Conservation (phyloP, 805 yeast genomes). For the Cyberlindnera saturnus region DNA sequence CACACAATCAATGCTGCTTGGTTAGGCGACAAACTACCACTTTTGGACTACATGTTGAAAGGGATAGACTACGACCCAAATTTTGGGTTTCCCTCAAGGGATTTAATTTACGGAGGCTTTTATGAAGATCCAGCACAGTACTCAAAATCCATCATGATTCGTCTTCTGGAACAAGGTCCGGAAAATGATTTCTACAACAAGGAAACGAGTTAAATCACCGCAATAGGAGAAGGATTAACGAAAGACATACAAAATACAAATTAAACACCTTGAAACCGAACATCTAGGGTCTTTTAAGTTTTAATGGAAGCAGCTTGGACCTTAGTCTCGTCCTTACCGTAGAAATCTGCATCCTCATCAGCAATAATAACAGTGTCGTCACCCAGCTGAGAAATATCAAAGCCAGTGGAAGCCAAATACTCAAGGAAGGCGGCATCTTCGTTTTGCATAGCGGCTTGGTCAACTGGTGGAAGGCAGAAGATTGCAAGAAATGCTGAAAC, state of each 20-base stretch:
- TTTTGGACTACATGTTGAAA: constrained; percentile 7
- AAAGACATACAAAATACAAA: too few species aligned
- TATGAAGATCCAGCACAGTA: constrained; percentile 7
- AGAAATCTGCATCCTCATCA: background rate
- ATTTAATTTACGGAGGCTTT: constrained; percentile 6
- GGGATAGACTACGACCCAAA: constrained; percentile 7
- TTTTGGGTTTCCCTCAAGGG: constrained; percentile 9
- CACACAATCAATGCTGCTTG: constrained; percentile 47
- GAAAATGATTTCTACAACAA: background rate
- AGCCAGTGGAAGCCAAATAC: constrained; percentile 64
- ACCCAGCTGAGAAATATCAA: constrained; percentile 57
- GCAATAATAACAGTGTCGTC: constrained; percentile 8
- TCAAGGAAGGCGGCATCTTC: constrained; percentile 72
- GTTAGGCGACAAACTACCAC: constrained; percentile 38
- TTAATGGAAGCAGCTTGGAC: background rate
- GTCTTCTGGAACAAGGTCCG: constrained; percentile 8
- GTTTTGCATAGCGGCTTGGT: constrained; percentile 72
- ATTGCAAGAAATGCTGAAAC: constrained; percentile 65
- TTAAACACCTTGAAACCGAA: background rate
- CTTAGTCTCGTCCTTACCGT: background rate
- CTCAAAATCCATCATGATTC: constrained; percentile 8
- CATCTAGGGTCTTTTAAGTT: background rate
- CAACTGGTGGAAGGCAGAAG: constrained; percentile 72
- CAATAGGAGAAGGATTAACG: background rate
- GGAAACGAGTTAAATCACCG: background rate